These are phyloP conservation scores for Litsea cubeba DNA, from an alignment of 164 flowering plant genomes.

Conservation along the genomic window DNA sequence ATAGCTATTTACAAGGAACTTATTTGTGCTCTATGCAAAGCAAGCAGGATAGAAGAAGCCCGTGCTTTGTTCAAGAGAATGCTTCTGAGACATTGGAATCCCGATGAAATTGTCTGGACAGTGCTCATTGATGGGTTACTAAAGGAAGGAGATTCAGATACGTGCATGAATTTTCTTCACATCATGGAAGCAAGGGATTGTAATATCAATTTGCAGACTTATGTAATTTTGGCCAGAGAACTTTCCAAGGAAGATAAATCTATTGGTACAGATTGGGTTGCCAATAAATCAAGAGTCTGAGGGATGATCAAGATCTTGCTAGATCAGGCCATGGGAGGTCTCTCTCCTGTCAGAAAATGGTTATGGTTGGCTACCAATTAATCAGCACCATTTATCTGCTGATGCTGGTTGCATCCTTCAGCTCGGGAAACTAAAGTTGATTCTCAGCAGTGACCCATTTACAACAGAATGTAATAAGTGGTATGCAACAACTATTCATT, in stretches of 20 bases:
- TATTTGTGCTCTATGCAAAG: conserved; percentile 52
- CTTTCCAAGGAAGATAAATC: conserved; percentile 35
- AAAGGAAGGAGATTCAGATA: conserved; percentile 43
- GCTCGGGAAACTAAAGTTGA: background rate
- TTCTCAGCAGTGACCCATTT: background rate
- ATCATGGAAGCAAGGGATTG: conserved; percentile 50
- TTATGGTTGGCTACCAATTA: background rate
- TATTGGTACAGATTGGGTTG: conserved; percentile 25
- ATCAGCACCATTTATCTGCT: background rate
- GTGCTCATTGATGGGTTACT: conserved; percentile 68
- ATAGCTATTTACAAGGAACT: conserved; percentile 40
- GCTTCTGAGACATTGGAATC: conserved; percentile 50
- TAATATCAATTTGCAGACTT: conserved; percentile 36
- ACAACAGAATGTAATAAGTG: background rate
- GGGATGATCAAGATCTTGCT: background rate
- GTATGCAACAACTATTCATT: background rate
- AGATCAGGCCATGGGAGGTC: background rate
- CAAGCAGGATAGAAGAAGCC: conserved; percentile 40
- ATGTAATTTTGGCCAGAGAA: conserved; percentile 49
- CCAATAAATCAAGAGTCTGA: conserved; percentile 21
- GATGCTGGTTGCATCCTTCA: conserved; percentile 3
- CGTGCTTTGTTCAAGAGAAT: conserved; percentile 40
- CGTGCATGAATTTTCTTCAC: conserved; percentile 56
- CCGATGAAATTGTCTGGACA: conserved; percentile 81
- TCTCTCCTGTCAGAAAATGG: background rate